A percentile compares a stretch with the other conserved stretches of the same genome.
phyloP scores from a whole-genome alignment of 495 filamentous ascomycete species.

The Amphirosellinia nigrospora region DNA sequence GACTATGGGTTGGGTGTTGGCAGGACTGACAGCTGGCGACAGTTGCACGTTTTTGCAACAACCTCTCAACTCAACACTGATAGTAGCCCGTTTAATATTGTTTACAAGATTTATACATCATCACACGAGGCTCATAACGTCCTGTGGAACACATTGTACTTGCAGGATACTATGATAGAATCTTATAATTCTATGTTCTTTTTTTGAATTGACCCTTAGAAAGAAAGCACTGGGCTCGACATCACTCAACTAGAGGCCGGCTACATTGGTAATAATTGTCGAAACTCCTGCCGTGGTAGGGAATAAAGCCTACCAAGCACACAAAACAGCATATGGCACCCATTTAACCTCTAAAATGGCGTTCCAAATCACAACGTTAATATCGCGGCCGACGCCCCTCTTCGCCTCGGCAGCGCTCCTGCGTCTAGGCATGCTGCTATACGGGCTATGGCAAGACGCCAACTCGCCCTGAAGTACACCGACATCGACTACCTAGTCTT shows the following conservation, averaged over 20 bases:
- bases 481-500: conserved; percentile 99
- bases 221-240: too few species aligned
- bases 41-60: conserved; percentile 3
- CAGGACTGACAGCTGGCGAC: conserved; percentile 12
- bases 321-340: conserved; percentile 7
- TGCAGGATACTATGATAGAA: not conserved
- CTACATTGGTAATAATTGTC: not conserved
- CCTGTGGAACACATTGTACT: not conserved
- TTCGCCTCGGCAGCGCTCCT: conserved; percentile 73
- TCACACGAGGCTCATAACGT: not conserved
- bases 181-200: not conserved
- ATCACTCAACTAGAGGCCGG: too few species aligned
- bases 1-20: not conserved
- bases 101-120: not conserved
- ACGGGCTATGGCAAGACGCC: conserved; percentile 90
- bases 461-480: conserved; percentile 94
- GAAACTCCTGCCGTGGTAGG: not conserved
- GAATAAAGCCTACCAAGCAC: not conserved
- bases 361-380: conserved; percentile 33
- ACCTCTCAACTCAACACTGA: not conserved
- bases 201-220: not conserved
- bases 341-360: not conserved
- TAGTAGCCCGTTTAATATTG: not conserved
- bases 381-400: conserved; percentile 56
- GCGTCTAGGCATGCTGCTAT: conserved; percentile 74